These are phyloP conservation scores for Trichoderma endophyticum DNA, from an alignment of 2,329 filamentous ascomycete species.

Conservation along the genomic window DNA sequence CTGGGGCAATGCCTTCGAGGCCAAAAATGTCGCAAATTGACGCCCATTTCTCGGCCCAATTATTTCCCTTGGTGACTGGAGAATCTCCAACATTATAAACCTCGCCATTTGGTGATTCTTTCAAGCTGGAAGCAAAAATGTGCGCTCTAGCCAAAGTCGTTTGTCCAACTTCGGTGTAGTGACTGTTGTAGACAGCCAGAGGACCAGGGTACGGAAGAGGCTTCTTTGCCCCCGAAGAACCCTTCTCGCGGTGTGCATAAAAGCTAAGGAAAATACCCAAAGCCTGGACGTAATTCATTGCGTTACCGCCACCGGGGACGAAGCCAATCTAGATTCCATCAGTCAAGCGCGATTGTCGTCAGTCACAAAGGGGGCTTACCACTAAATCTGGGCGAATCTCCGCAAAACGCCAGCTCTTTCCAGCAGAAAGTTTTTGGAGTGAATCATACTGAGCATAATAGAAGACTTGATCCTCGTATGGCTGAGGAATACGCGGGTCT, in stretches of 20 bases:
- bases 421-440: neutral
- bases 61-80: neutral
- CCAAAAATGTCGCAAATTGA: slow-evolving; percentile 1
- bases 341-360: neutral
- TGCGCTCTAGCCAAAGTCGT: slow-evolving; percentile 12
- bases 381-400: slow-evolving; percentile 17
- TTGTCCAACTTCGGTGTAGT: slow-evolving; percentile 4
- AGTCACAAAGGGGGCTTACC: neutral
- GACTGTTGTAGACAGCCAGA: neutral
- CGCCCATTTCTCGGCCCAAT: slow-evolving; percentile 15
- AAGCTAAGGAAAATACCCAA: slow-evolving; percentile 13
- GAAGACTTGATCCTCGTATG: slow-evolving; percentile 14
- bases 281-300: slow-evolving; percentile 9
- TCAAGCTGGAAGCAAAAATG: slow-evolving; percentile 2
- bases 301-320: slow-evolving; percentile 8
- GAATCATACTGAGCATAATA: slow-evolving; percentile 11
- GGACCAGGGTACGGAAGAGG: neutral
- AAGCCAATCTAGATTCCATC: neutral
- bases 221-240: neutral
- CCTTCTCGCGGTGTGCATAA: neutral
- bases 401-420: slow-evolving; percentile 11
- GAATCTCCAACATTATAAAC: slow-evolving; percentile 14
- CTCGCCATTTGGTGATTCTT: neutral
- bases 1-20: slow-evolving; percentile 1
- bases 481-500: slow-evolving; percentile 12